Percentiles rank a stretch among this genome's conserved stretches.
These are phyloP conservation scores for Diaporthe vexans DNA, from an alignment of 2,329 filamentous ascomycete species.

Conservation along the genomic window DNA sequence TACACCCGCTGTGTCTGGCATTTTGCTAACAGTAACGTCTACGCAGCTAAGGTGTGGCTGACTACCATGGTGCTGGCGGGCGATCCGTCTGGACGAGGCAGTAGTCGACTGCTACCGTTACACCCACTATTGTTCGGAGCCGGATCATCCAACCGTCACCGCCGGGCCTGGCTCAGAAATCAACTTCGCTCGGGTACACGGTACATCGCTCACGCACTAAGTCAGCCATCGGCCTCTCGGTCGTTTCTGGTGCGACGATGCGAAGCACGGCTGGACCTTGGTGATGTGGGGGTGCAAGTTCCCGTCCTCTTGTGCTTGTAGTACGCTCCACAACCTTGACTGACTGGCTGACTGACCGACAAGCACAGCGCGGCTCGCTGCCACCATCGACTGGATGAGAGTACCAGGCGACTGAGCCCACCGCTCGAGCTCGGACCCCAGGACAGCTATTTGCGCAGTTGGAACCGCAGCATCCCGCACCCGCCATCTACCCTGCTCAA, in stretches of 20 bases:
- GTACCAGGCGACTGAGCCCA: background rate
- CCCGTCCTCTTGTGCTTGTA: slow-evolving; percentile 18
- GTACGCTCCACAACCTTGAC: slow-evolving; percentile 25
- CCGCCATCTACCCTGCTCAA: background rate
- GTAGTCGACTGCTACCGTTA: slow-evolving; percentile 32
- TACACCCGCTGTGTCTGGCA: slow-evolving; percentile 27
- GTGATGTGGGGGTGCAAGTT: slow-evolving; percentile 10
- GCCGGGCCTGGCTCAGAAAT: slow-evolving; percentile 22
- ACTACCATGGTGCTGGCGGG: background rate
- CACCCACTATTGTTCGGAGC: slow-evolving; percentile 32
- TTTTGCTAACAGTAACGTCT: background rate
- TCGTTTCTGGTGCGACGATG: slow-evolving; percentile 19
- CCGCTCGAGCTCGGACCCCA: slow-evolving; percentile 19
- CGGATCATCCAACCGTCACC: slow-evolving; percentile 33
- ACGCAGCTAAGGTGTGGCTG: slow-evolving; percentile 10
- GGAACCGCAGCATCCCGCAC: slow-evolving; percentile 28
- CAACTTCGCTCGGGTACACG: background rate
- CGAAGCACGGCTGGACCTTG: slow-evolving; percentile 18
- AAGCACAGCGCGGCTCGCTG: slow-evolving; percentile 17
- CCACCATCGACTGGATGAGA: slow-evolving; percentile 6
- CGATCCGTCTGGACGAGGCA: slow-evolving; percentile 28
- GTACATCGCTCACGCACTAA: background rate
- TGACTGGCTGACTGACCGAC: slow-evolving; percentile 1
- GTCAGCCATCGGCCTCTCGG: slow-evolving; percentile 16
- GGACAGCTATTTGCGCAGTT: slow-evolving; percentile 18